Evolutionary conservation across 345 rosid species (phyloP).

Genomic region (Punica granatum): DNA sequence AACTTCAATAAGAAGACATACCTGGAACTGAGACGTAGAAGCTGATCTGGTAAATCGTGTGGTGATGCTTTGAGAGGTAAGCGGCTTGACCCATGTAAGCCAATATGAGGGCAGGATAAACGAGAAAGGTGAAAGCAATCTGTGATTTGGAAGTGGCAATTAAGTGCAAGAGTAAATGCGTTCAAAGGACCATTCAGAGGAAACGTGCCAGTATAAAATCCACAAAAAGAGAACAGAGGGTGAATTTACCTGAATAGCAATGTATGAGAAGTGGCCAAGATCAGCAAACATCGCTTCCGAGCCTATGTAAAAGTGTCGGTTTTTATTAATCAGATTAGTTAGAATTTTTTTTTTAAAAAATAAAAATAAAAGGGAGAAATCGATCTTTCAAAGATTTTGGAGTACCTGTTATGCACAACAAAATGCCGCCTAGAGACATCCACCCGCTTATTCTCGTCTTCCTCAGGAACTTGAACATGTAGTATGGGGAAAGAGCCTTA

Average conservation of each 20-base stretch:
- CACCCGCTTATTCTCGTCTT: conserved; percentile 16
- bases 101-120: conserved; percentile 19
- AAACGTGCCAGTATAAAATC: not conserved
- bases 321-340: not conserved
- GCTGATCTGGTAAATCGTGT: conserved; percentile 7
- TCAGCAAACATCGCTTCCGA: conserved; percentile 99
- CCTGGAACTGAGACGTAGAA: conserved; percentile 18
- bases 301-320: conserved; percentile 31
- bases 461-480: conserved; percentile 19
- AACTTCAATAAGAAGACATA: not conserved
- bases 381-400: not conserved
- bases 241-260: conserved; percentile 13
- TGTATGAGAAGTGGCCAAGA: conserved; percentile 71
- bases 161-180: not conserved
- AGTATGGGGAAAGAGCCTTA: conserved; percentile 16
- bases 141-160: not conserved
- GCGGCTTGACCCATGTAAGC: conserved; percentile 25
- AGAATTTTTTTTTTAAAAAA: not conserved
- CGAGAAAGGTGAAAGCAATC: conserved; percentile 21
- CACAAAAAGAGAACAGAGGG: not conserved
- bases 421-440: conserved; percentile 23
- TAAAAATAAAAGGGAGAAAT: not conserved
- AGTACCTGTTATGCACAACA: conserved; percentile 20
- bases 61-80: conserved; percentile 14
- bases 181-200: not conserved